Evolutionary conservation across 2,329 filamentous ascomycete species (phyloP).

Genomic region (Fusarium sp.): DNA sequence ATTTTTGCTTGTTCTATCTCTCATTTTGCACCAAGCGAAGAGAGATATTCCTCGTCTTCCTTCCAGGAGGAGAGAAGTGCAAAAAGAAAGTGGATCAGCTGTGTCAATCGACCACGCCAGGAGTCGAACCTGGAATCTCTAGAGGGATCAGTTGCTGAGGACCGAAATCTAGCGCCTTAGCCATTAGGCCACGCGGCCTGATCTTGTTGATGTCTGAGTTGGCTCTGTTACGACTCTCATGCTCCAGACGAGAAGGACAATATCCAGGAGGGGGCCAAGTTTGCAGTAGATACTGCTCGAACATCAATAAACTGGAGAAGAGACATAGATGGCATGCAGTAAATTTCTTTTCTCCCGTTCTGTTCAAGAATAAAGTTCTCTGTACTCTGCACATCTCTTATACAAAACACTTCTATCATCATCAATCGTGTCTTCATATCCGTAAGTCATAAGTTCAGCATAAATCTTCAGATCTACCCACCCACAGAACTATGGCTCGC

Average conservation of each 20-base stretch:
- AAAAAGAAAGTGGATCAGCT: slow-evolving; percentile 4
- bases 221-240: not conserved
- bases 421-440: not conserved
- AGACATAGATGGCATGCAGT: not conserved
- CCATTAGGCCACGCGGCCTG: slow-evolving; percentile 33
- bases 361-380: fast-evolving
- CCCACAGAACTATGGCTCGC: not conserved
- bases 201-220: not conserved
- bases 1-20: not conserved
- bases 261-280: not conserved
- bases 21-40: not conserved
- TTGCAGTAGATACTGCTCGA: not conserved
- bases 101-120: slow-evolving; percentile 25
- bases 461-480: not conserved
- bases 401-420: not conserved
- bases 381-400: not conserved
- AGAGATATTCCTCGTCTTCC: not conserved
- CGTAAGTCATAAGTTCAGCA: not conserved
- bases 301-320: not conserved
- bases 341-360: not conserved
- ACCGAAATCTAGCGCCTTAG: slow-evolving; percentile 35
- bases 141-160: slow-evolving; percentile 9
- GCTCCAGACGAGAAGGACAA: not conserved
- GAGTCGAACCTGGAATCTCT: slow-evolving; percentile 37
- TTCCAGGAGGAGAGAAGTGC: too few relatives aligned